Percentiles rank a stretch among this genome's conserved stretches.
Conservation (phyloP, 164 flowering plant genomes). For the Buxus sempervirens region DNA sequence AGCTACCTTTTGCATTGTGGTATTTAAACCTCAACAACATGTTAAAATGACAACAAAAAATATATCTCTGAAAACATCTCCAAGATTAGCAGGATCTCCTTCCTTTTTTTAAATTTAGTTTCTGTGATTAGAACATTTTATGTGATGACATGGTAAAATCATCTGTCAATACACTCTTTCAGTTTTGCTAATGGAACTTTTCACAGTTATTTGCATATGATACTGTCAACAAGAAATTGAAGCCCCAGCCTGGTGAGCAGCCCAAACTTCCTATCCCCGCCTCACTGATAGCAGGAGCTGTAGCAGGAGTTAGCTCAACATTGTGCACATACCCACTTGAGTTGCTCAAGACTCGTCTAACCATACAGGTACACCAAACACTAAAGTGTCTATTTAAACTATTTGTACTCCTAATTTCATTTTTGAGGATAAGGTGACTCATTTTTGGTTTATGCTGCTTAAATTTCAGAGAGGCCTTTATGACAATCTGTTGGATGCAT, state of each 20-base stretch:
- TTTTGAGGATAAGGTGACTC: background rate
- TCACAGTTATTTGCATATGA: constrained; percentile 88
- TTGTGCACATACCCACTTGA: constrained; percentile 89
- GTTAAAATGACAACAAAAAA: too few relatives aligned
- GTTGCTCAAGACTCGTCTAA: constrained; percentile 84
- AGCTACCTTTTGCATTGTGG: too few relatives aligned
- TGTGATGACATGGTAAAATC: background rate
- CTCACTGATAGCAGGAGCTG: constrained; percentile 89
- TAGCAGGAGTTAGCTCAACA: constrained; percentile 95
- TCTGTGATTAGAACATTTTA: background rate
- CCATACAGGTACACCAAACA: constrained; percentile 67
- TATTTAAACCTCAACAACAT: too few relatives aligned
- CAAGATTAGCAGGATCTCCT: too few relatives aligned
- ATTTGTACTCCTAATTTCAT: too few relatives aligned
- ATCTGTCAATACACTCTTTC: background rate
- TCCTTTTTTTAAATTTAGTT: background rate
- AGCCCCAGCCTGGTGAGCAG: constrained; percentile 63
- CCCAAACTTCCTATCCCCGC: constrained; percentile 71
- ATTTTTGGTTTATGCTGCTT: background rate
- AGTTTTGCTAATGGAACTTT: background rate
- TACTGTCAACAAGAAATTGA: constrained; percentile 74
- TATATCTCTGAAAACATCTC: too few relatives aligned
- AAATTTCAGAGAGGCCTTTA: constrained; percentile 68
- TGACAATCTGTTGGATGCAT: constrained; percentile 70
- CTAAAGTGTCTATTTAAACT: too few relatives aligned